Conservation (phyloP, 805 yeast genomes). For the Yarrowia yakushimensis region DNA sequence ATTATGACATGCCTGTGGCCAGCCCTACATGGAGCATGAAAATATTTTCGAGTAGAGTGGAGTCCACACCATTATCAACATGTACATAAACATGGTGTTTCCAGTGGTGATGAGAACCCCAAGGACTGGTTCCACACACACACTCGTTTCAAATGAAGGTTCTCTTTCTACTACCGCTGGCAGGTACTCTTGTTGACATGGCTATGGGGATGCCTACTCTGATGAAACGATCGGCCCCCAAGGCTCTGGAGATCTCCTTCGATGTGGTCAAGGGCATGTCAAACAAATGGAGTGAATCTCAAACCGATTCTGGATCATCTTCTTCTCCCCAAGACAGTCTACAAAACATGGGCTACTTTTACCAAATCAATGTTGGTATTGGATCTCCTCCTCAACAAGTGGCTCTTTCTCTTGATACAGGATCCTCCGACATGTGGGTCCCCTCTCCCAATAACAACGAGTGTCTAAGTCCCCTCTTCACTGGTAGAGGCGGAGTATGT, state of each 20-base stretch:
- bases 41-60: not conserved
- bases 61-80: not conserved
- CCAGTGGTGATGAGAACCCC: not conserved
- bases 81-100: not conserved
- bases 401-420: constrained; percentile 60
- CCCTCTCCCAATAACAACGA: constrained; percentile 26
- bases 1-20: not conserved
- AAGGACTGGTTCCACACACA: constrained; percentile 2
- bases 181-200: not conserved
- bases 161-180: not conserved
- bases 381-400: constrained; percentile 59
- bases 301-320: not conserved
- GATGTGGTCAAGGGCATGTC: not conserved
- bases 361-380: constrained; percentile 35
- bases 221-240: not conserved
- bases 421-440: constrained; percentile 68
- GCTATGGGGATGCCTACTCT: not conserved
- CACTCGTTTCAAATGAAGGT: not conserved
- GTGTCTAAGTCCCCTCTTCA: not conserved
- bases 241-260: not conserved
- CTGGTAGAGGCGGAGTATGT: not conserved
- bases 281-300: not conserved
- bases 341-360: constrained; percentile 25
- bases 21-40: not conserved
- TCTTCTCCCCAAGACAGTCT: not conserved